These are phyloP conservation scores for Actinomortierella ambigua DNA, from an alignment of 371 early-diverging fungal species.

Conservation along the genomic window DNA sequence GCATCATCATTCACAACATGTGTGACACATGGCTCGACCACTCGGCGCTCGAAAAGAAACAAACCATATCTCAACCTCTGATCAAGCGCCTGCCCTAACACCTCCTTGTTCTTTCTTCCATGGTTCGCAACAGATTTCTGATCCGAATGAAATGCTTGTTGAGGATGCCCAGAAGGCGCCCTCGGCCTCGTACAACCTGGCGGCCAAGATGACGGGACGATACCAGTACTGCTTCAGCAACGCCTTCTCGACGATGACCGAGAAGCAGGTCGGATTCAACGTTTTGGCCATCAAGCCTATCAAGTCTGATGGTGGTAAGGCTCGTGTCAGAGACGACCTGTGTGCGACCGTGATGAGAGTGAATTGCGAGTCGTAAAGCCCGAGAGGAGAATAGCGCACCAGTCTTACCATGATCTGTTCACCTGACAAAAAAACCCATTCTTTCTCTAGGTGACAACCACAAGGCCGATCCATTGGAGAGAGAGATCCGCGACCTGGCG, in stretches of 20 bases:
- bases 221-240: slow-evolving; percentile 84
- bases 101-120: not conserved
- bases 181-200: slow-evolving; percentile 57
- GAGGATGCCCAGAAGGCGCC: slow-evolving; percentile 53
- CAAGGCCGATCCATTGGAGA: slow-evolving; percentile 65
- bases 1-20: too few species aligned
- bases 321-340: too few species aligned
- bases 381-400: slow-evolving; percentile 9
- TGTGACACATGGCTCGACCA: too few species aligned
- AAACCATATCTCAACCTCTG: slow-evolving; percentile 1
- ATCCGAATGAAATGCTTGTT: slow-evolving; percentile 55
- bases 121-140: slow-evolving; percentile 52
- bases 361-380: not conserved
- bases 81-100: not conserved
- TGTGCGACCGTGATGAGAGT: too few species aligned
- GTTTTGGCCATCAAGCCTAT: slow-evolving; percentile 39
- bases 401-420: not conserved
- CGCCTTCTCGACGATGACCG: slow-evolving; percentile 54
- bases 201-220: slow-evolving; percentile 59
- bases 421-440: not conserved
- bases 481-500: slow-evolving; percentile 70
- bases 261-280: slow-evolving; percentile 62
- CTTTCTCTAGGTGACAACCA: not conserved
- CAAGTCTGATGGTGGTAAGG: slow-evolving; percentile 16
- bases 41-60: not conserved